phyloP scores from a whole-genome alignment of 2,329 filamentous ascomycete species.

The Didymella arachidicola region DNA sequence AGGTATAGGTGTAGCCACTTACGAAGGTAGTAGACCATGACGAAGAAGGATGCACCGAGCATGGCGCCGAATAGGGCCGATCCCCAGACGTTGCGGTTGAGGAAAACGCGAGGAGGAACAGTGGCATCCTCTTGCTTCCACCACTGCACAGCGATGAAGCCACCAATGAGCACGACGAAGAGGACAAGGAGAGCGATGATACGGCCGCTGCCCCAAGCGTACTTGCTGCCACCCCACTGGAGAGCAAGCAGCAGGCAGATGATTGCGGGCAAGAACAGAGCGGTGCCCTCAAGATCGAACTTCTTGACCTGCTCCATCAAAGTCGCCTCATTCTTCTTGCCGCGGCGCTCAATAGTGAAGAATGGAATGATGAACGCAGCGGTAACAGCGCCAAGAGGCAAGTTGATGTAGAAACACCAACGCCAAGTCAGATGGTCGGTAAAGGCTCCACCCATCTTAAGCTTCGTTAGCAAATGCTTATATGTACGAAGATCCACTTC shows the following conservation, averaged over 20 bases:
- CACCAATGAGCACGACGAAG: conserved; percentile 52
- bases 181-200: conserved; percentile 59
- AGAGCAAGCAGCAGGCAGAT: conserved; percentile 60
- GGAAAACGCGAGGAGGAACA: conserved; percentile 56
- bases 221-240: conserved; percentile 60
- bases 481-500: conserved; percentile 11
- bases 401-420: conserved; percentile 58
- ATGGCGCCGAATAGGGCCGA: conserved; percentile 52
- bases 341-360: conserved; percentile 46
- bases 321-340: conserved; percentile 43
- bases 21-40: conserved; percentile 56
- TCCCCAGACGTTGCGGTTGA: conserved; percentile 56
- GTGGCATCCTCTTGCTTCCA: conserved; percentile 57
- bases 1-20: conserved; percentile 7
- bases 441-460: conserved; percentile 55
- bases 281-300: conserved; percentile 58
- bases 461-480: conserved; percentile 37
- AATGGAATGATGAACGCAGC: conserved; percentile 53
- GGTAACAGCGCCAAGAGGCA: conserved; percentile 59
- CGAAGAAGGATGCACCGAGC: conserved; percentile 55
- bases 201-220: conserved; percentile 54
- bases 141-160: conserved; percentile 54
- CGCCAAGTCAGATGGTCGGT: conserved; percentile 57
- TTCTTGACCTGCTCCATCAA: conserved; percentile 52
- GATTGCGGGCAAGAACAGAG: conserved; percentile 56